These are phyloP conservation scores for Dictyostelium firmibasis DNA, from an alignment of 78 protist genomes.

Conservation along the genomic window DNA sequence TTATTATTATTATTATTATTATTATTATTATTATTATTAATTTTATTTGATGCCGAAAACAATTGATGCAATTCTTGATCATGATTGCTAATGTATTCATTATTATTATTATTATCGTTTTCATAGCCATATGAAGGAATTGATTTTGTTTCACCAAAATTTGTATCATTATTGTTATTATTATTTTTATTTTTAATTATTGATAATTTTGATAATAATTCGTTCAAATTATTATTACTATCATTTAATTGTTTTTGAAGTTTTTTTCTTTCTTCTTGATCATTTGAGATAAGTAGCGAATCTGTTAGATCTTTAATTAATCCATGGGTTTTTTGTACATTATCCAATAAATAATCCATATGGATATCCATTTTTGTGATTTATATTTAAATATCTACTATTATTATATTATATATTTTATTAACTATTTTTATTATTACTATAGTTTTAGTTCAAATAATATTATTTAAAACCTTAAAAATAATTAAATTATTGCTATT, in stretches of 20 bases:
- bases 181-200: background rate
- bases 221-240: background rate
- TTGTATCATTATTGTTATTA: background rate
- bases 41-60: background rate
- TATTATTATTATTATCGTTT: background rate
- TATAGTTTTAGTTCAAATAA: no score
- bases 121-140: background rate
- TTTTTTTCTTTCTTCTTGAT: background rate
- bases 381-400: no score
- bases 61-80: background rate
- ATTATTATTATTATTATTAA: background rate
- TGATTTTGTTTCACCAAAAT: background rate
- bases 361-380: background rate
- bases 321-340: background rate
- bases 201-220: background rate
- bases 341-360: background rate
- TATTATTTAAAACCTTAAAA: no score
- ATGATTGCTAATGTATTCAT: background rate
- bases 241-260: background rate
- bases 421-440: no score
- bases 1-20: background rate
- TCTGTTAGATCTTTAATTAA: background rate
- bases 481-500: background rate
- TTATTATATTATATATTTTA: no score
- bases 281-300: background rate